Base-by-base conservation (phyloP, 2,329 filamentous ascomycete genomes). In the Cryphonectria nitschkei region DNA sequence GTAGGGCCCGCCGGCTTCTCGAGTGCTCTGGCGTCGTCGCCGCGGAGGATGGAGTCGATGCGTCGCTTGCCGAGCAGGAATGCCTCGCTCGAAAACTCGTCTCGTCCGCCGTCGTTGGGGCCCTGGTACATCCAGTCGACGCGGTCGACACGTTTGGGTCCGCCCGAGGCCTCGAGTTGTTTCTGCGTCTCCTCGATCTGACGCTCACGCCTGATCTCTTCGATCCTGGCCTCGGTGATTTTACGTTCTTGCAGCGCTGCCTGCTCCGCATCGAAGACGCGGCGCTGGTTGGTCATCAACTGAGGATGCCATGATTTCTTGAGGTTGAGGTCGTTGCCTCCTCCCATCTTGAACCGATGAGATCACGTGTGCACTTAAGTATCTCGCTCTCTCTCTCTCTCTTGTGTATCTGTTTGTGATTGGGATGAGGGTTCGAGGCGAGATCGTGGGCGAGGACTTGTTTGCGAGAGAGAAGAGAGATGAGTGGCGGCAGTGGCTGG, bases 121-220 rank as follows among this genome's bases (percentile, higher is more conserved):
- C 95, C 95, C 76, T 92, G 90, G 82, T 99, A 99, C 94, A 99
- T 98, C 93, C 96, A 99, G 77, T 98, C 96, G 37, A 99, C 95
- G 50, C 94, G 90, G 76, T 95, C 91, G 41, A 92, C 83, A 68
- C 92, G 88, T 78, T 94, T 95, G 76, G 88, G 89, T 69, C 95
- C 94, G 52, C 96, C 96, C 0, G 94, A 92, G 2, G 92, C 91
- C 81, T 98, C 96, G 70, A 98, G 93, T 75, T 98, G 88, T 67
- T 90, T 89, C 80, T 98, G 93, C 0, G 98, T 89, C 80, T 98
- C 95, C 80, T 98, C 94, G 75, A 97, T 93, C 64, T 93, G 91
- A 63, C 95, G 90, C 83, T 99, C 97, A 80, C 98, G 95, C 75
- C 95, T 94, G 75, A 97, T 91, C 82, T 99, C 96, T 78, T 97